Evolutionary conservation across 2,329 filamentous ascomycete species (phyloP), one percentile per base, ranked within the genome.

Genomic region (Ceratocystis cubensis): DNA sequence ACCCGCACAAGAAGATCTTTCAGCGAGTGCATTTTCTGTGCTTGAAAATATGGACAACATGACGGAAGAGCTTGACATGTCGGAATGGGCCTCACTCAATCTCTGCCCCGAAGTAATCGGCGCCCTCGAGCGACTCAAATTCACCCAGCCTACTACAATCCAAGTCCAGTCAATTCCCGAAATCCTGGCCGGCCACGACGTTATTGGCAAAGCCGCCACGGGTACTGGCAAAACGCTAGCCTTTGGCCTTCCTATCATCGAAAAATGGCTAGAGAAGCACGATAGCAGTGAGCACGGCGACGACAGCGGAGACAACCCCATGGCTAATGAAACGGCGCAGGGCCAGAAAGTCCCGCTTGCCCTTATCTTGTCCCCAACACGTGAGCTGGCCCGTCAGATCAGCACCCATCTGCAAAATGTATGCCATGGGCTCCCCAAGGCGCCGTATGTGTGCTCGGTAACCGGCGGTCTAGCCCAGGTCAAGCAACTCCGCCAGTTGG

Each of bases 161-260:
- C 94, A 99, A 74, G 77, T 80, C 22, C 81, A 84, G 44, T 81
- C 89, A 0, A 96, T 99, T 71, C 92, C 94, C 0, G 83, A 89
- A 65, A 89, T 96, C 59, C 74, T 93, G 22, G 83, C 84, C 5
- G 93, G 93, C 0, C 88, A 89, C 73, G 93, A 99, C 75, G 88
- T 97, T 17, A 88, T 99, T 70, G 94, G 94, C 53, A 99, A 99
- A 77, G 94, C 94, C 1, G 88, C 93, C 10, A 99, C 94, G 0
- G 94, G 94, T 70, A 97, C 94, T 15, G 94, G 94, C 71, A 99
- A 99, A 77, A 99, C 94, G 0, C 79, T 99, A 57, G 93, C 94
- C 0, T 99, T 96, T 75, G 91, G 88, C 1, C 91, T 99, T 69
- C 94, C 94, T 0, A 94, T 99, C 66, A 79, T 97, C 8, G 92